These are phyloP conservation scores for Nakazawaea sp. DNA, from an alignment of 805 yeast genomes.

Conservation along the genomic window DNA sequence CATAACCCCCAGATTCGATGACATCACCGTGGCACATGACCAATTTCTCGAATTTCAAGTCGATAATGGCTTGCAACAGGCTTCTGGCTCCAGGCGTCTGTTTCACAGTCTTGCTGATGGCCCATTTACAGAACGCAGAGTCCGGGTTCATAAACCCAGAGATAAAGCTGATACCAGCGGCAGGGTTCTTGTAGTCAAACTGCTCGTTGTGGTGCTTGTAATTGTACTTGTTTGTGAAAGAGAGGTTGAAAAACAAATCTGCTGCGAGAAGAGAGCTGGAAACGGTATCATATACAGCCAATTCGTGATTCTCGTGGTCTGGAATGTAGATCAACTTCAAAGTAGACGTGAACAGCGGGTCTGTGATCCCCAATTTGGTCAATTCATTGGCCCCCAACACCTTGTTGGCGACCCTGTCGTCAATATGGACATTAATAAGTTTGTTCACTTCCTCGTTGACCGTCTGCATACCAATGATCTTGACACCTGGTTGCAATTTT, in stretches of 20 bases:
- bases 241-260: slow-evolving; percentile 50
- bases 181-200: slow-evolving; percentile 30
- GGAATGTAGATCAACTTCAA: slow-evolving; percentile 55
- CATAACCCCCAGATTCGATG: slow-evolving; percentile 33
- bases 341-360: slow-evolving; percentile 26
- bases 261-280: slow-evolving; percentile 49
- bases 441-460: slow-evolving; percentile 26
- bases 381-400: slow-evolving; percentile 22
- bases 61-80: slow-evolving; percentile 23
- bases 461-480: slow-evolving; percentile 48
- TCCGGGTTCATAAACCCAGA: slow-evolving; percentile 35
- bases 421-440: slow-evolving; percentile 34
- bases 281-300: slow-evolving; percentile 40
- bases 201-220: slow-evolving; percentile 35
- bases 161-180: slow-evolving; percentile 30
- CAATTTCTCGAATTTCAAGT: slow-evolving; percentile 42
- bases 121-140: slow-evolving; percentile 26
- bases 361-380: slow-evolving; percentile 24
- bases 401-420: slow-evolving; percentile 27
- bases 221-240: slow-evolving; percentile 32
- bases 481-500: slow-evolving; percentile 37
- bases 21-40: slow-evolving; percentile 58
- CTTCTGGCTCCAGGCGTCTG: too few relatives aligned
- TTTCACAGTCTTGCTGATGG: slow-evolving; percentile 14
- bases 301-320: slow-evolving; percentile 50